Conservation (phyloP, 495 filamentous ascomycete genomes). For the Pyrenula massariospora region DNA sequence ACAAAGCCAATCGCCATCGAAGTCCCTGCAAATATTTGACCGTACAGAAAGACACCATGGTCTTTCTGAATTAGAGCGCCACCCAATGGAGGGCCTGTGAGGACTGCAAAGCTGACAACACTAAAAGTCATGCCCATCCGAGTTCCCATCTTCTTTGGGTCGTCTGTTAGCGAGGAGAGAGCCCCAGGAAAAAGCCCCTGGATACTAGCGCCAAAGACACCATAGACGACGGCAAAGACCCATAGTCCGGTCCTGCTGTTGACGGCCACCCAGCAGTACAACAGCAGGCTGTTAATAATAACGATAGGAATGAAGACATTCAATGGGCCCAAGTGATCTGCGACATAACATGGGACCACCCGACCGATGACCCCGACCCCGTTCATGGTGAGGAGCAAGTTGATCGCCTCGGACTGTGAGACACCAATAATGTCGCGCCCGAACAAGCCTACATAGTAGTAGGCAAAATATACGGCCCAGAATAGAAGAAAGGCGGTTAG, state of each 20-base stretch:
- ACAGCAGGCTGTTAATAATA: conserved; percentile 35
- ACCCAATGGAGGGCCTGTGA: conserved; percentile 67
- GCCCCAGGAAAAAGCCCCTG: conserved; percentile 55
- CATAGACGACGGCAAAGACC: conserved; percentile 49
- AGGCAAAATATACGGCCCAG: conserved; percentile 60
- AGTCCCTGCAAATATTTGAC: conserved; percentile 45
- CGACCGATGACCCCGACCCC: conserved; percentile 54
- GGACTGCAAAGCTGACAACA: conserved; percentile 57
- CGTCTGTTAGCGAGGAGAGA: conserved; percentile 47
- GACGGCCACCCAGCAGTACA: conserved; percentile 55
- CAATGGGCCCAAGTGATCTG: conserved; percentile 54
- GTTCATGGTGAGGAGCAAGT: conserved; percentile 64
- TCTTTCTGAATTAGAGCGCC: conserved; percentile 44
- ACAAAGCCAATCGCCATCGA: conserved; percentile 21
- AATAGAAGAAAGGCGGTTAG: conserved; percentile 54
- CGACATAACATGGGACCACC: conserved; percentile 49
- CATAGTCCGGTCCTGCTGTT: conserved; percentile 36
- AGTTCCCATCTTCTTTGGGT: conserved; percentile 56
- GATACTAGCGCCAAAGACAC: conserved; percentile 51
- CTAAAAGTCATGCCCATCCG: conserved; percentile 74
- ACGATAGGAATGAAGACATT: conserved; percentile 49
- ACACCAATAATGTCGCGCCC: conserved; percentile 45
- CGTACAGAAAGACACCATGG: conserved; percentile 41
- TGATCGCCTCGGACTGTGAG: conserved; percentile 41
- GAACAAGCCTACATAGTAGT: conserved; percentile 62